Conservation (phyloP, 768 basidiomycete genomes). For the Pleurotus platypus region DNA sequence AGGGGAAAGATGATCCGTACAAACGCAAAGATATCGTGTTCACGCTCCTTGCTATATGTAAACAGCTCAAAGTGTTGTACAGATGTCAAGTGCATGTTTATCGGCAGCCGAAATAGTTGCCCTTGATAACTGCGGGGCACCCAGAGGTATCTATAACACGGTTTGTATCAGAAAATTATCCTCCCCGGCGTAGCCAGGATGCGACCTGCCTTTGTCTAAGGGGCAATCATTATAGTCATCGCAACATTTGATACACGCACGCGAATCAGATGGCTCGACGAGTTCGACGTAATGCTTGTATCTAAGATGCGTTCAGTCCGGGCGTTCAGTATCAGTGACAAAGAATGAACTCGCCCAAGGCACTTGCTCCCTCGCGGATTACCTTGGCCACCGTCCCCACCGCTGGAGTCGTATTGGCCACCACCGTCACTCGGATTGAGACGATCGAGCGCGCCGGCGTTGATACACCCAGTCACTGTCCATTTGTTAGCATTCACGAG, state of each 20-base stretch:
- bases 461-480: slow-evolving; percentile 30
- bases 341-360: slow-evolving; percentile 18
- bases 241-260: slow-evolving; percentile 33
- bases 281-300: slow-evolving; percentile 34
- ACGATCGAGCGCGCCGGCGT: slow-evolving; percentile 17
- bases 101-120: slow-evolving; percentile 5
- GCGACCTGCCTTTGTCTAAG: slow-evolving; percentile 22
- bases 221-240: slow-evolving; percentile 30
- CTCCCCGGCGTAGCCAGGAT: background rate
- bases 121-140: slow-evolving; percentile 23
- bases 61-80: background rate
- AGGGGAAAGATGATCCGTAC: too few species aligned
- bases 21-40: too few species aligned
- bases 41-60: background rate
- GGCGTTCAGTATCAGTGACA: background rate
- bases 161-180: background rate
- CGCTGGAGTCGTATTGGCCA: slow-evolving; percentile 32
- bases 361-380: slow-evolving; percentile 28
- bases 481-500: background rate
- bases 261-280: slow-evolving; percentile 24
- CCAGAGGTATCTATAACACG: slow-evolving; percentile 19
- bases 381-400: slow-evolving; percentile 24
- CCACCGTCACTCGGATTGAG: slow-evolving; percentile 27
- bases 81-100: background rate
- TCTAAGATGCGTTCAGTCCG: slow-evolving; percentile 1